Percentiles rank a stretch among this genome's conserved stretches.
phyloP scores from a whole-genome alignment of 1,284 basidiomycete species.

The Abortiporus biennis region DNA sequence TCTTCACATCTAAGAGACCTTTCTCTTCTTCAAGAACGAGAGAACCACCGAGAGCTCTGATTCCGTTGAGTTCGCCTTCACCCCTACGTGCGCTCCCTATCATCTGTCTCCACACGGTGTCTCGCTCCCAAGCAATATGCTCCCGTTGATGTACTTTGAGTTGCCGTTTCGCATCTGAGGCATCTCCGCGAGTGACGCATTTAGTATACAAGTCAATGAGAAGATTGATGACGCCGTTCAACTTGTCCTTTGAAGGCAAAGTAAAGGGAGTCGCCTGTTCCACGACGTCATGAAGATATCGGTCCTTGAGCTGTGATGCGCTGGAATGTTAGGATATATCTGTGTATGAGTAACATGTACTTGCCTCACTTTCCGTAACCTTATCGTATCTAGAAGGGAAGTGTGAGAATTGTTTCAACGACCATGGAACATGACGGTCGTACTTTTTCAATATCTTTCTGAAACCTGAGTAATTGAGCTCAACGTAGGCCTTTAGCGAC shows the following conservation, averaged over 20 bases:
- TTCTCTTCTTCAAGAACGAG: conserved; percentile 49
- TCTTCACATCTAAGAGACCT: conserved; percentile 48
- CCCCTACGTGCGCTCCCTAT: conserved; percentile 83
- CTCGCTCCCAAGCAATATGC: conserved; percentile 91
- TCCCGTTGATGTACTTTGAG: conserved; percentile 88
- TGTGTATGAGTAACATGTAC: conserved; percentile 11
- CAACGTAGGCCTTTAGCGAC: conserved; percentile 89
- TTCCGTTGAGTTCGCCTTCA: conserved; percentile 26
- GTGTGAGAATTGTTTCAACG: conserved; percentile 9
- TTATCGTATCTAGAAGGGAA: conserved; percentile 78
- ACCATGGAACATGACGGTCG: conserved; percentile 19
- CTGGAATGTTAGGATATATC: neutral
- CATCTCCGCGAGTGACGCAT: conserved; percentile 80
- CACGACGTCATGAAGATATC: conserved; percentile 78
- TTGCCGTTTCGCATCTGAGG: conserved; percentile 69
- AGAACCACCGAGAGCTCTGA: conserved; percentile 39
- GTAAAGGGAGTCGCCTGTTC: conserved; percentile 68
- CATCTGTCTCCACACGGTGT: conserved; percentile 98
- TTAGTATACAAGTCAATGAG: conserved; percentile 81
- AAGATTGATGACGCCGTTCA: conserved; percentile 56
- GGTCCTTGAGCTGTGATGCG: conserved; percentile 62
- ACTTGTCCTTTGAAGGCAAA: conserved; percentile 52
- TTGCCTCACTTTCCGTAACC: conserved; percentile 75
- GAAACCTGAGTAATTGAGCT: conserved; percentile 92
- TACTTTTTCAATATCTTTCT: conserved; percentile 97